phyloP scores from a whole-genome alignment of 805 yeast genomes.

The Myxozyma lipomycoides region DNA sequence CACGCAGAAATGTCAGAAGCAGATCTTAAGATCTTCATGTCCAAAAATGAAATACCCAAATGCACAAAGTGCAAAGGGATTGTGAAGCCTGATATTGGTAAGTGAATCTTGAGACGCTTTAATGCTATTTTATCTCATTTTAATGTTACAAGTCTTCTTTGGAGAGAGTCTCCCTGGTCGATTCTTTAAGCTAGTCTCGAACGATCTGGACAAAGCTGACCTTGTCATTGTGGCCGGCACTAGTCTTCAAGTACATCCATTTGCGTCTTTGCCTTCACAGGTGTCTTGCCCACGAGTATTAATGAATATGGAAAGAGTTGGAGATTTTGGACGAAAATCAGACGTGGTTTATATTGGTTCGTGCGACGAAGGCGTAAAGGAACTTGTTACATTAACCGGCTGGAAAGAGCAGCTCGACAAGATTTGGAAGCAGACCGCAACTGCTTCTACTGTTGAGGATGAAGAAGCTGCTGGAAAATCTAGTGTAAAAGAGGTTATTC shows the following conservation, averaged over 20 bases:
- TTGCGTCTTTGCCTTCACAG: slow-evolving; percentile 74
- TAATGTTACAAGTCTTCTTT: slow-evolving; percentile 52
- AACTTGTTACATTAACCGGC: slow-evolving; percentile 52
- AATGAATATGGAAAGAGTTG: slow-evolving; percentile 73
- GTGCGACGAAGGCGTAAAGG: slow-evolving; percentile 62
- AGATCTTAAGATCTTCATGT: slow-evolving; percentile 26
- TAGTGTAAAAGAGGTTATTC: slow-evolving; percentile 9
- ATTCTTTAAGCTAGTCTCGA: slow-evolving; percentile 68
- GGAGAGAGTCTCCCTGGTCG: slow-evolving; percentile 78
- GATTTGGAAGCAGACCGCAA: slow-evolving; percentile 15
- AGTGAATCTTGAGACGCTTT: not conserved
- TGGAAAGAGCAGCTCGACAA: slow-evolving; percentile 45
- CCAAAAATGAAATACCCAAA: slow-evolving; percentile 36
- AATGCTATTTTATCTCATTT: not conserved
- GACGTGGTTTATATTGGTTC: slow-evolving; percentile 61
- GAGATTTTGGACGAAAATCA: slow-evolving; percentile 51
- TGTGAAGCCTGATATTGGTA: slow-evolving; percentile 83
- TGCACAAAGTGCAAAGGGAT: slow-evolving; percentile 68
- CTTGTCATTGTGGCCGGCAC: slow-evolving; percentile 90
- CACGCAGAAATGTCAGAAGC: slow-evolving; percentile 45
- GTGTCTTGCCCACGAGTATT: slow-evolving; percentile 53
- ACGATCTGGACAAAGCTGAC: slow-evolving; percentile 52
- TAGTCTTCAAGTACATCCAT: slow-evolving; percentile 83
- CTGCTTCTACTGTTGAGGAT: slow-evolving; percentile 6
- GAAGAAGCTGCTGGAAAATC: slow-evolving; percentile 11